Conservation (phyloP, 768 basidiomycete genomes). For the Mycena kentingensis region DNA sequence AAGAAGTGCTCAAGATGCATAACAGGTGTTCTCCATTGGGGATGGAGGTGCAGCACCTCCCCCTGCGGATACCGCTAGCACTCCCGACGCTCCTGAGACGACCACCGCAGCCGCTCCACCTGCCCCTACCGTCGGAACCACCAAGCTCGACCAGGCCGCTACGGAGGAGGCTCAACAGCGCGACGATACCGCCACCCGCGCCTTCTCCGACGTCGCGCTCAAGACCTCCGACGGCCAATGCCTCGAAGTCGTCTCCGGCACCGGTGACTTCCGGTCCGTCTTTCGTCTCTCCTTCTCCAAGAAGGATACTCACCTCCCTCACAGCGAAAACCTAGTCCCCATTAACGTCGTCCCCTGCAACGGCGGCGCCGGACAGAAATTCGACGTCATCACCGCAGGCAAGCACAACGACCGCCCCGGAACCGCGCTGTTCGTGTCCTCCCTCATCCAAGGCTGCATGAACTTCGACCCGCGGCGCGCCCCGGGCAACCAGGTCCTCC, state of each 20-base stretch:
- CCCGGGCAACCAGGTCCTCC: slow-evolving; percentile 23
- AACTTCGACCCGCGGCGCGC: slow-evolving; percentile 27
- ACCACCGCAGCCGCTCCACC: slow-evolving; percentile 6
- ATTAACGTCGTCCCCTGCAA: slow-evolving; percentile 18
- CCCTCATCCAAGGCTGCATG: slow-evolving; percentile 24
- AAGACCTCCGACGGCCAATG: slow-evolving; percentile 23
- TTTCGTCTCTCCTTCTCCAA: too few species aligned
- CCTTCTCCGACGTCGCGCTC: slow-evolving; percentile 3
- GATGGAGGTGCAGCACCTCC: background rate
- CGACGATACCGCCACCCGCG: slow-evolving; percentile 25
- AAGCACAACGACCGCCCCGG: slow-evolving; percentile 21
- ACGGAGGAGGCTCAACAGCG: slow-evolving; percentile 22
- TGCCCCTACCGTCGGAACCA: slow-evolving; percentile 5
- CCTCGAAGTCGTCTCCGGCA: slow-evolving; percentile 14
- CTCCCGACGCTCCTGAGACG: background rate
- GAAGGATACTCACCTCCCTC: too few species aligned
- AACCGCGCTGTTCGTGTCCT: slow-evolving; percentile 25
- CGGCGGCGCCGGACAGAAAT: slow-evolving; percentile 22
- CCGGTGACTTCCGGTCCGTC: slow-evolving; percentile 28
- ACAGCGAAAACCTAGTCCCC: slow-evolving; percentile 26
- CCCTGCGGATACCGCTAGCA: background rate
- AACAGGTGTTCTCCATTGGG: slow-evolving; percentile 18
- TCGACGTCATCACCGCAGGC: slow-evolving; percentile 25
- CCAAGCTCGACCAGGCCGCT: slow-evolving; percentile 15
- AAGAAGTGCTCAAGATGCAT: too few species aligned